Base-by-base conservation (phyloP, 2,329 filamentous ascomycete genomes). In the Colletotrichum camelliae region DNA sequence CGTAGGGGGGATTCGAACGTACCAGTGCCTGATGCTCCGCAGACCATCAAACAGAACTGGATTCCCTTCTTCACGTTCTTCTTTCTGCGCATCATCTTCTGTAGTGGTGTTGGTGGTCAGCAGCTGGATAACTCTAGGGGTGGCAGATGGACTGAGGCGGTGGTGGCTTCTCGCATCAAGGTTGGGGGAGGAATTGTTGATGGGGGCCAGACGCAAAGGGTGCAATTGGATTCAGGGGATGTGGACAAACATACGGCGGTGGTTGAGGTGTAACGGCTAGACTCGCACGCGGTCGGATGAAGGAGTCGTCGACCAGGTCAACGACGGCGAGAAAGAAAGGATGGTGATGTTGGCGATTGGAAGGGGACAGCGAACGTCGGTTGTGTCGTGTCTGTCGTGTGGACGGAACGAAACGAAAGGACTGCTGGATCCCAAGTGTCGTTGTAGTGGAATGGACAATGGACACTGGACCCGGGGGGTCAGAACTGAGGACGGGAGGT, bases 11-110 rank as follows among this genome's bases (percentile, higher is more conserved):
- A 72, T 78, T 72, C 75, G 76, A 75, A 88, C 91, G 83, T 93
- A 98, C 96, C 97, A 88, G 97, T 98, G 87, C 97, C 97, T 82
- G 96, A 98, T 85, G 97, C 97, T 90, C 97, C 97, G 86, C 97
- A 98, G 84, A 99, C 97, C 97, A 99, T 99, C 92, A 99, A 89
- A 88, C 96, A 98, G 91, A 99, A 99, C 91, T 99, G 97, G 85
- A 99, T 98, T 85, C 97, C 97, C 93, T 98, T 98, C 94, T 98
- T 98, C 89, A 99, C 96, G 92, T 99, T 98, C 95, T 99, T 99
- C 96, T 99, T 99, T 88, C 95, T 94, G 89, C 97, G 96, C 86
- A 98, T 96, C 94, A 98, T 97, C 88, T 97, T 95, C 93, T 95
- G 86, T 77, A 82, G 67, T 33, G 33, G 37, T 13, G 61, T 48